Evolutionary conservation across 1,284 basidiomycete genomes (phyloP).

Genomic region (Boletellus dicymbophilus): DNA sequence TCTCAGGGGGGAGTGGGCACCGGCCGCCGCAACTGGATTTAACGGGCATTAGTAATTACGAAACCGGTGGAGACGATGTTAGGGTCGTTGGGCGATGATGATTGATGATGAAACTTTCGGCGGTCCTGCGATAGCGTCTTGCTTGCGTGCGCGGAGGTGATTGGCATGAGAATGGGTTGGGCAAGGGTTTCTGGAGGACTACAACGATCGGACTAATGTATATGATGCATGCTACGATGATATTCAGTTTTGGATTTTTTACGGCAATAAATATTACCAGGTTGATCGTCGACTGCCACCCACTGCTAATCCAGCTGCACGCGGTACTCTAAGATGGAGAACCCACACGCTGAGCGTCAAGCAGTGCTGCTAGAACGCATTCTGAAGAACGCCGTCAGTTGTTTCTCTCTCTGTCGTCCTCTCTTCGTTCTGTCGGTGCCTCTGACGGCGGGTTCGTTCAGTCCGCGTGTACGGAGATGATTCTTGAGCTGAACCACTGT

Average conservation of each 20-base stretch:
- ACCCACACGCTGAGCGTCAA: slow-evolving; percentile 90
- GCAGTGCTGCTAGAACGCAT: slow-evolving; percentile 88
- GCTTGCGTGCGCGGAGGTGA: background rate
- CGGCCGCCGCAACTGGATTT: slow-evolving; percentile 39
- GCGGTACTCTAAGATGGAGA: slow-evolving; percentile 81
- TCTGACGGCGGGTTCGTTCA: slow-evolving; percentile 31
- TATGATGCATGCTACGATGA: too few species aligned
- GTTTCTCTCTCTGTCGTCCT: background rate
- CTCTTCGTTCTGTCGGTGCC: background rate
- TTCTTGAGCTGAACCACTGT: slow-evolving; percentile 80
- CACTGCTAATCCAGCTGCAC: background rate
- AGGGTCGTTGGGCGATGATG: background rate
- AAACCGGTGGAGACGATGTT: background rate
- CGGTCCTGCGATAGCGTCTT: slow-evolving; percentile 24
- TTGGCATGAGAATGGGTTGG: background rate
- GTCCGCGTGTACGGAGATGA: slow-evolving; percentile 81
- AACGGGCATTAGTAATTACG: slow-evolving; percentile 22
- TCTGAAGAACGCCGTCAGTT: slow-evolving; percentile 82
- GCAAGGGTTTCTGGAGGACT: slow-evolving; percentile 27
- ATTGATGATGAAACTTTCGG: background rate
- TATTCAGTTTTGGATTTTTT: too few species aligned
- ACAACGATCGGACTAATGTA: too few species aligned
- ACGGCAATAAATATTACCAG: too few species aligned
- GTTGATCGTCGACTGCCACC: background rate
- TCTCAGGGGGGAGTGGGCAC: slow-evolving; percentile 28